Evolutionary conservation across 1,139 yeast species (phyloP).

Genomic region (Magnusiomyces suaveolens): DNA sequence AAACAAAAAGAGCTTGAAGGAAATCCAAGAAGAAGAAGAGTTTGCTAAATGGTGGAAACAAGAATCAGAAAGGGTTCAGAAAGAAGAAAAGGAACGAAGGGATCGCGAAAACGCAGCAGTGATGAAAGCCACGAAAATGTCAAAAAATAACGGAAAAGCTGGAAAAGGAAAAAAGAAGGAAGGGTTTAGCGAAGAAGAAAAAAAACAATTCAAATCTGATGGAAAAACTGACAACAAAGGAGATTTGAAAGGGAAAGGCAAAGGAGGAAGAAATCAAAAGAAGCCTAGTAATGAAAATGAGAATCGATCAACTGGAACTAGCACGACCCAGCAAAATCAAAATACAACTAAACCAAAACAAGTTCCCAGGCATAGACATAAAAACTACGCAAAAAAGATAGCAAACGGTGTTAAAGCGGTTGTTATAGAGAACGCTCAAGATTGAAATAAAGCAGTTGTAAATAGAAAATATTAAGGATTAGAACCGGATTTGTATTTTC

Average conservation of each 20-base stretch:
- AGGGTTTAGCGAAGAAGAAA: background rate
- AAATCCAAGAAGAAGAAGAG: constrained; percentile 69
- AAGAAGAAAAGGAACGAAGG: constrained; percentile 6
- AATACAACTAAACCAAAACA: background rate
- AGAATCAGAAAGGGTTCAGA: constrained; percentile 53
- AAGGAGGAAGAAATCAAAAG: background rate
- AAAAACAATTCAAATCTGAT: background rate
- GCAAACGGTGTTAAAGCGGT: too few relatives aligned
- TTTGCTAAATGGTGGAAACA: constrained; percentile 78
- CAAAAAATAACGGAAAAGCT: background rate
- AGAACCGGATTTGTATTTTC: too few relatives aligned
- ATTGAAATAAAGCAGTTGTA: too few relatives aligned
- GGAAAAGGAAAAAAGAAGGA: background rate
- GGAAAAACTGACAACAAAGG: background rate
- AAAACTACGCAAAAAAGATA: background rate
- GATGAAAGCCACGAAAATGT: background rate
- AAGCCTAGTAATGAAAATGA: background rate
- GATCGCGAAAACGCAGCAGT: background rate
- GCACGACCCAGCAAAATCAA: too few relatives aligned
- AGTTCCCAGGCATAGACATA: background rate
- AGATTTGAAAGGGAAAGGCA: background rate
- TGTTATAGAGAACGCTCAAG: too few relatives aligned
- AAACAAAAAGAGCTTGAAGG: constrained; percentile 43
- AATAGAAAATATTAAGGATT: too few relatives aligned
- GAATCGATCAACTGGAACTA: too few relatives aligned